Evolutionary conservation across 768 basidiomycete genomes (phyloP), one percentile per base, ranked within the genome.

Genomic region (Pseudohyphozyma bogoriensis): DNA sequence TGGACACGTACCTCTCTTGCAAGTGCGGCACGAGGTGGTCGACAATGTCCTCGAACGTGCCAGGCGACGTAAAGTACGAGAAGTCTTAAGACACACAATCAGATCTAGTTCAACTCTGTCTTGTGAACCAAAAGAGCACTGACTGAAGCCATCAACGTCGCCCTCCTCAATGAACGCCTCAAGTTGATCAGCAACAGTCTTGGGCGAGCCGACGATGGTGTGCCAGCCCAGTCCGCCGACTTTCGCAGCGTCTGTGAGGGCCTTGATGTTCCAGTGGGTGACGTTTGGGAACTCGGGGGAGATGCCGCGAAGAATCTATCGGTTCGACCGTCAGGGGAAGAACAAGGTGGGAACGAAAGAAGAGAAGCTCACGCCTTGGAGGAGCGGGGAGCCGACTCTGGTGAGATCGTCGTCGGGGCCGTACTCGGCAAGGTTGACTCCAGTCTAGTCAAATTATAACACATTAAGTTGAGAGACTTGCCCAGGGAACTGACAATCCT

Each of bases 1-100:
- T n/a, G n/a, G n/a, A n/a, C 22, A 46, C 45, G 20, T 26, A 46
- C 45, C 49, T 47, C 18, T 31, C 22, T 42, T 59, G 58, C 5
- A 59, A 44, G 42, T 59, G 51, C 6, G 58, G 58, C 5, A 59
- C 58, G 42, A 59, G 37, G 22, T 42, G 32, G 8, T 59, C 51
- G n/a, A 59, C 51, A 24, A 59, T 46, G 42, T 59, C 58, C 51
- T 53, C 51, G 51, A 59, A 52, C 16, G 58, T 44, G 10, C 51
- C 39, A 24, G 39, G 50, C 4, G 37, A 24, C 32, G 28, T 39
- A 24, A 31, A 28, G 50, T 51, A 39, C 24, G 15, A 35, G 40
- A 59, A 33, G 51, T 59, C 51, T 51, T 37, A 1, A 26, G 9
- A 18, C 12, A 50, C 24, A 24, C 2, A n/a, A n/a, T n/a, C n/a